A percentile compares a stretch with the other conserved stretches of the same genome.
Conservation (phyloP, 352 stramenopile species). For the Pythium scleroteichum region DNA sequence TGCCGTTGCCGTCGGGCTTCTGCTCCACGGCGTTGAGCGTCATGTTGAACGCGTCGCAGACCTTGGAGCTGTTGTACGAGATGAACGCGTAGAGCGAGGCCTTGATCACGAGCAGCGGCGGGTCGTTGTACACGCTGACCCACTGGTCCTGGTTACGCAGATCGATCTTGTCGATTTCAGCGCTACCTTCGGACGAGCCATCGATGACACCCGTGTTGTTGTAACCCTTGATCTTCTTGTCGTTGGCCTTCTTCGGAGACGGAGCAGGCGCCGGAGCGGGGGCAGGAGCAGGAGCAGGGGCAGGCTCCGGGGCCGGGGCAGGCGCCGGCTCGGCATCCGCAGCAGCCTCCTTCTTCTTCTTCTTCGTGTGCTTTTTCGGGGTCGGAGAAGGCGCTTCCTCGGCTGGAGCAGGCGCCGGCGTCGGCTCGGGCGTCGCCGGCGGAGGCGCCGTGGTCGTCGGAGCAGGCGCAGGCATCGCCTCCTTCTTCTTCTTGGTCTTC, state of each 20-base stretch:
- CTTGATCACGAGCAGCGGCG: constrained; percentile 79
- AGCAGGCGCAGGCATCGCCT: too few species aligned
- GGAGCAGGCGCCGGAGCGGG: constrained; percentile 11
- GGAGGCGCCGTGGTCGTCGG: constrained; percentile 6
- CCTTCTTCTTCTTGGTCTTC: constrained; percentile 33
- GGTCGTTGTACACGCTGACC: constrained; percentile 83
- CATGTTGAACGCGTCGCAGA: constrained; percentile 88
- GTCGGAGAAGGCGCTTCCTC: constrained; percentile 4
- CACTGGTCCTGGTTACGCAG: constrained; percentile 68
- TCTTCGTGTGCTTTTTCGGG: background rate
- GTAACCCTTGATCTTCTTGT: constrained; percentile 66
- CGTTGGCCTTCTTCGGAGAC: constrained; percentile 33
- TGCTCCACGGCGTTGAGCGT: constrained; percentile 84
- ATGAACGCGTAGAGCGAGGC: constrained; percentile 86
- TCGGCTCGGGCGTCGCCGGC: background rate
- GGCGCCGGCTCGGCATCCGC: constrained; percentile 2
- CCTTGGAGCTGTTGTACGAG: constrained; percentile 78
- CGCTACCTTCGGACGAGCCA: constrained; percentile 70
- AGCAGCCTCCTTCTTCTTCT: too few species aligned
- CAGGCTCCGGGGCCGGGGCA: constrained; percentile 11
- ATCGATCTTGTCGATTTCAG: constrained; percentile 87
- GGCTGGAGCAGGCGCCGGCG: too few species aligned
- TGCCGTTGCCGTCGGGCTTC: constrained; percentile 70
- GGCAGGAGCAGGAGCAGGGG: constrained; percentile 16
- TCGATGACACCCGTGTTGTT: constrained; percentile 80